These are phyloP conservation scores for Jamesozyma rosinii DNA, from an alignment of 805 yeast genomes.

Conservation along the genomic window DNA sequence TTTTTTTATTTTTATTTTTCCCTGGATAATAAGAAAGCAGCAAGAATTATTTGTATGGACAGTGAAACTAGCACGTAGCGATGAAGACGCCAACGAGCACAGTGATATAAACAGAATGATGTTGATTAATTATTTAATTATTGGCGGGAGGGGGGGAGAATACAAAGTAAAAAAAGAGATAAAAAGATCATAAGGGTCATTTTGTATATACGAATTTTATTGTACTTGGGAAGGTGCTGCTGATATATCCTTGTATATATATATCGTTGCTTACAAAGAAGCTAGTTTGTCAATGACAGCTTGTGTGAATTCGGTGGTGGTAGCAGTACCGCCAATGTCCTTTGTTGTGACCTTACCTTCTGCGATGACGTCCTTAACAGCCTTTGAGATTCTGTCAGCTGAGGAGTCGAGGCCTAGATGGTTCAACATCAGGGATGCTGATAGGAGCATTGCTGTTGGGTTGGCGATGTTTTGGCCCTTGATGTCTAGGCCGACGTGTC, in stretches of 20 bases:
- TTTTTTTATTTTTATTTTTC: too few relatives aligned
- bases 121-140: not conserved
- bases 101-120: too few relatives aligned
- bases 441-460: conserved; percentile 95
- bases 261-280: not conserved
- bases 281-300: conserved; percentile 70
- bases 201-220: too few relatives aligned
- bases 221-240: too few relatives aligned
- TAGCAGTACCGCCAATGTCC: conserved; percentile 83
- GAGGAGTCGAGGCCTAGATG: conserved; percentile 81
- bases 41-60: not conserved
- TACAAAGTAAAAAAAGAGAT: not conserved
- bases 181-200: not conserved
- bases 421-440: conserved; percentile 85
- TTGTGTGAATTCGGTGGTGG: conserved; percentile 90
- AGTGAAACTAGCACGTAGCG: too few relatives aligned
- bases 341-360: conserved; percentile 79
- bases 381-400: conserved; percentile 81
- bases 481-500: conserved; percentile 97
- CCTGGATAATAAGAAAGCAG: not conserved
- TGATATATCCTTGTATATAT: too few relatives aligned
- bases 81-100: too few relatives aligned
- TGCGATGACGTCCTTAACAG: conserved; percentile 81
- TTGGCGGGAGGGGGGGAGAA: too few relatives aligned
- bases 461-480: conserved; percentile 91